Conservation (phyloP, 2,329 filamentous ascomycete species). For the Botrytis sinoallii region DNA sequence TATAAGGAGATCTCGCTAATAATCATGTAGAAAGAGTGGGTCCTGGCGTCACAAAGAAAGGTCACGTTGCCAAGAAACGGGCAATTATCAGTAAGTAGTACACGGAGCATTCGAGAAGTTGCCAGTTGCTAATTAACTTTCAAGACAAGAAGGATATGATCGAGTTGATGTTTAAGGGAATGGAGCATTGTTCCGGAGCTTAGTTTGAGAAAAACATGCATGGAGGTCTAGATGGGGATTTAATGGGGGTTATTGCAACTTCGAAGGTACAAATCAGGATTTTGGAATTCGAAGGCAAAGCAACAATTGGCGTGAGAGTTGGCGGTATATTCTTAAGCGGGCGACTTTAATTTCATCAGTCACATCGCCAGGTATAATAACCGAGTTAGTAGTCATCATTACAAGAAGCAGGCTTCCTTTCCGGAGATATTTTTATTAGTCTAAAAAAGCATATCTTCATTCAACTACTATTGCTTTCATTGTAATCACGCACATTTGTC, state of each 20-base stretch:
- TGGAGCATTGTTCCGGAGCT: neutral
- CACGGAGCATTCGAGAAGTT: neutral
- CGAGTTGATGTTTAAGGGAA: neutral
- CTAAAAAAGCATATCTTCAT: neutral
- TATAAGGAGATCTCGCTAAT: conserved; percentile 7
- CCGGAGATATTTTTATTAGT: neutral
- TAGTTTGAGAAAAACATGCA: neutral
- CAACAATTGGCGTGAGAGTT: neutral
- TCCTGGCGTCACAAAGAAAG: neutral
- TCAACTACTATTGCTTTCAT: neutral
- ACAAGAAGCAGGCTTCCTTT: neutral
- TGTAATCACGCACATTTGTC: neutral
- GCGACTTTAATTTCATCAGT: no score
- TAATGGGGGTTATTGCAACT: neutral
- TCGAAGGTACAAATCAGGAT: neutral
- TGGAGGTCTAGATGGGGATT: neutral
- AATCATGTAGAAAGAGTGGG: conserved; percentile 1
- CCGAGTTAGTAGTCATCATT: neutral
- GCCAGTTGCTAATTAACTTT: neutral
- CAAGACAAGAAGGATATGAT: neutral
- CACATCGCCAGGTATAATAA: neutral
- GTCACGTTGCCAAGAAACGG: neutral
- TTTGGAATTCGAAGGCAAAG: neutral
- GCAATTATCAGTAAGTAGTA: neutral
- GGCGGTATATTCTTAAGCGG: neutral